A percentile compares a stretch with the other conserved stretches of the same genome.
phyloP scores from a whole-genome alignment of 345 rosid species.

The Salix exigua region DNA sequence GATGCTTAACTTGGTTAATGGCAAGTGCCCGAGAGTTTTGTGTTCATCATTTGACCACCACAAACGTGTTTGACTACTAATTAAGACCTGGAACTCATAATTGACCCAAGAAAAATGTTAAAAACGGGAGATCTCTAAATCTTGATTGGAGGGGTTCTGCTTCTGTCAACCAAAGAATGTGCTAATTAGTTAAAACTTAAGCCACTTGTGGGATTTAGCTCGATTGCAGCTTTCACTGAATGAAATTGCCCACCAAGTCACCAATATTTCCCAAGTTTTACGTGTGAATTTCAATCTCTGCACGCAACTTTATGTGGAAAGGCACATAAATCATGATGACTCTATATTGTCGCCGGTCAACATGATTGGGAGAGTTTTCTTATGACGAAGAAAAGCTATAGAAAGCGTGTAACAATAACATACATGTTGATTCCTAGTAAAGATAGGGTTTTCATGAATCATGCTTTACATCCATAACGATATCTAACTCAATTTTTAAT shows the following conservation, averaged over 20 bases:
- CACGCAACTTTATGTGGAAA: background rate
- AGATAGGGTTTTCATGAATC: no score
- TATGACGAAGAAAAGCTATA: background rate
- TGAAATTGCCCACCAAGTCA: background rate
- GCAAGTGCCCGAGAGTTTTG: background rate
- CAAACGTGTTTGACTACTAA: no score
- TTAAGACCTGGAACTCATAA: background rate
- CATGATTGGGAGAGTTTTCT: background rate
- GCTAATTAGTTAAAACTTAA: background rate
- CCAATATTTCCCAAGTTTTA: background rate
- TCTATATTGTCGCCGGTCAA: background rate
- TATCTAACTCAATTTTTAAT: no score
- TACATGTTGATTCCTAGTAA: background rate
- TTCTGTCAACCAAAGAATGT: background rate
- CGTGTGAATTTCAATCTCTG: background rate
- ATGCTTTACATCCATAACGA: no score
- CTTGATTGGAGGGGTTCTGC: background rate
- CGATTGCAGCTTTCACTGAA: background rate
- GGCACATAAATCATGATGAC: background rate
- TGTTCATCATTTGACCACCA: background rate
- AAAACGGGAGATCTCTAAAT: background rate
- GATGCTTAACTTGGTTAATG: constrained; percentile 10
- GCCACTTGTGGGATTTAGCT: background rate
- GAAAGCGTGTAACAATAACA: background rate
- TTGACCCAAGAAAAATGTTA: background rate